Conservation (phyloP, 163 green algal species). For the Scenedesmus sp. region DNA sequence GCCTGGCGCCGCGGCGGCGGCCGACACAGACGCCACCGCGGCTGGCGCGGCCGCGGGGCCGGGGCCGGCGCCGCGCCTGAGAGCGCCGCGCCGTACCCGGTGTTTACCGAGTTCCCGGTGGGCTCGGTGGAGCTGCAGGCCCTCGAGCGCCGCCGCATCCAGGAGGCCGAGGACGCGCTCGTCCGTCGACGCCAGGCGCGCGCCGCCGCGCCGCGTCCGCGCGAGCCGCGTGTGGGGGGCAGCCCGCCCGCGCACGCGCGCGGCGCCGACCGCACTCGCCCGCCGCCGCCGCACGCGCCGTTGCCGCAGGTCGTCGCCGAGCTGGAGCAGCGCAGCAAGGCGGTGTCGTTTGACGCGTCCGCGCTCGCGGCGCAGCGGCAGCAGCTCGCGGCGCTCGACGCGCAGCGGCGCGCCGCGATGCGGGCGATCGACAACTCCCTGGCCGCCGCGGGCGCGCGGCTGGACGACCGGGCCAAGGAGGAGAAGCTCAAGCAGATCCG, state of each 20-base stretch:
- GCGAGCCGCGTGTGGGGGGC: no score
- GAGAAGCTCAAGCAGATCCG: slow-evolving; percentile 67
- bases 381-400: slow-evolving; percentile 58
- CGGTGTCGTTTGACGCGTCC: slow-evolving; percentile 42
- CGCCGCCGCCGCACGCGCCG: no score
- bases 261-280: no score
- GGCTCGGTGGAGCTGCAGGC: slow-evolving; percentile 51
- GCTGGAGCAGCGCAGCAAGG: slow-evolving; percentile 59
- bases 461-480: slow-evolving; percentile 71
- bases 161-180: slow-evolving; percentile 61
- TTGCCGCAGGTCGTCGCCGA: slow-evolving; percentile 55
- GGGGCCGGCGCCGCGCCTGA: background rate
- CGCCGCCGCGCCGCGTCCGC: no score
- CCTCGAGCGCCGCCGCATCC: slow-evolving; percentile 52
- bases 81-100: slow-evolving; percentile 8
- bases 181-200: slow-evolving; percentile 43
- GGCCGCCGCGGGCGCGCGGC: slow-evolving; percentile 46
- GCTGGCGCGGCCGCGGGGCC: no score
- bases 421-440: slow-evolving; percentile 54
- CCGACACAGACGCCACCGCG: no score
- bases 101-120: slow-evolving; percentile 53
- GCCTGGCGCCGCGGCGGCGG: no score
- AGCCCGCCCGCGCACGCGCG: no score
- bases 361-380: slow-evolving; percentile 49
- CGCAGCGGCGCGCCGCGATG: slow-evolving; percentile 46